These are phyloP conservation scores for Priceomyces carsonii DNA, from an alignment of 805 yeast genomes.

Conservation along the genomic window DNA sequence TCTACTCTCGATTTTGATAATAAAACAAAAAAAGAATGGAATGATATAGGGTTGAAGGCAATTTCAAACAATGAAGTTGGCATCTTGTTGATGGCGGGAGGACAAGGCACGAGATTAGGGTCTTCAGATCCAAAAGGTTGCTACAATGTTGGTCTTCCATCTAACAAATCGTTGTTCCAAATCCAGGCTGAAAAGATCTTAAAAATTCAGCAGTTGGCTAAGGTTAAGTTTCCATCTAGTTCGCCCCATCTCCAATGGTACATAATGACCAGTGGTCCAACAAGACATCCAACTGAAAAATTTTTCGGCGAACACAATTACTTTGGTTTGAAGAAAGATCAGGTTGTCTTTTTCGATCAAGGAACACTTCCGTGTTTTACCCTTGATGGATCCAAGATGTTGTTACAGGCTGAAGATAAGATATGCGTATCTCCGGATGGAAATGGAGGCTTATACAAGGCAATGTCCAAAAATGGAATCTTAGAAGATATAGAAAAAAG, in stretches of 20 bases:
- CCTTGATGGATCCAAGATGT: conserved; percentile 65
- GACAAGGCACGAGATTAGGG: conserved; percentile 96
- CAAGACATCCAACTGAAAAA: conserved; percentile 69
- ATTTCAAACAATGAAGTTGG: conserved; percentile 77
- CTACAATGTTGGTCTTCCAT: conserved; percentile 82
- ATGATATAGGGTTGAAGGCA: conserved; percentile 61
- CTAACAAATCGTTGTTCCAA: conserved; percentile 82
- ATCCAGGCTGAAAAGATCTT: conserved; percentile 86
- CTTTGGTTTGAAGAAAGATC: conserved; percentile 66
- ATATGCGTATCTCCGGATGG: conserved; percentile 95
- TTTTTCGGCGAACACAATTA: conserved; percentile 62
- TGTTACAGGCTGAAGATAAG: conserved; percentile 54
- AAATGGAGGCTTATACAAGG: conserved; percentile 94
- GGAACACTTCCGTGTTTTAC: conserved; percentile 92
- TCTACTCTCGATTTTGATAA: conserved; percentile 47
- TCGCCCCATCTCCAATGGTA: conserved; percentile 68
- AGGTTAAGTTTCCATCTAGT: conserved; percentile 20
- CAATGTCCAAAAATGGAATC: conserved; percentile 63
- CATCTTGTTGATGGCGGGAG: conserved; percentile 94
- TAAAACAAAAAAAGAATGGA: conserved; percentile 39
- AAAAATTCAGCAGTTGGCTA: conserved; percentile 61
- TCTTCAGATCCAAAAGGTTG: conserved; percentile 93
- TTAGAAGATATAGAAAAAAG: conserved; percentile 64
- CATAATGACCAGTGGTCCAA: conserved; percentile 93
- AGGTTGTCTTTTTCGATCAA: conserved; percentile 84